Evolutionary conservation across 768 basidiomycete species (phyloP), one percentile per base, ranked within the genome.

Genomic region (Sutorius australiensis): DNA sequence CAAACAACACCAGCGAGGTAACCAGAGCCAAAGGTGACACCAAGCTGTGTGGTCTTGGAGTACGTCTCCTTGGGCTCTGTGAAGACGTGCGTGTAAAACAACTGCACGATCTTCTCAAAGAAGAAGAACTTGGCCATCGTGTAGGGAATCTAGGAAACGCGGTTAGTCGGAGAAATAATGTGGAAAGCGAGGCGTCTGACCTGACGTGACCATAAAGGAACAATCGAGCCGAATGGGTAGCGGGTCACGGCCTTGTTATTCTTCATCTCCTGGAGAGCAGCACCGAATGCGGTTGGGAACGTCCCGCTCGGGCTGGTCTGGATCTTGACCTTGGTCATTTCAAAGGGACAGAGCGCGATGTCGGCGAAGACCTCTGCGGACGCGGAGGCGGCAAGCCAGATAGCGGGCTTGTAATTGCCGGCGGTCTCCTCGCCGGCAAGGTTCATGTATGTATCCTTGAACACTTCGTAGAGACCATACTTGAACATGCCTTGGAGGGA

Each of bases 101-200:
- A 70, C 67, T 84, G 79, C 68, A 89, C 90, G 59, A 89, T 88
- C 78, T 87, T 86, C 73, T 93, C 91, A 70, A 86, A 95, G 82
- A 91, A 94, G 83, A 83, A 92, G 84, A 95, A 95, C 75, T 95
- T 95, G 78, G 93, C 93, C 93, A 95, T 94, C 65, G 94, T 95
- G 81, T 95, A 95, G 52, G 94, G 94, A 68, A 95, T 92, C 88
- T 95, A 57, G 24, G 34, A 19, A 7, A 42, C 17, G 42, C 40
- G 10, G 30, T 49, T 4, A 45, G 40, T 17, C 50, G 38, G 7
- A 14, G 10, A 3, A 24, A 31, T 5, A 33, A 39, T 3, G 33
- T n/a, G 48, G 34, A 45, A 44, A 7, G 17, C 16, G 12, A 30
- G 27, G 21, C 19, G 14, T n/a, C 76, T 46, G 53, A 86, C 87